phyloP scores from a whole-genome alignment of 192 early-diverging fungal species.

The Umbelopsis ramanniana region DNA sequence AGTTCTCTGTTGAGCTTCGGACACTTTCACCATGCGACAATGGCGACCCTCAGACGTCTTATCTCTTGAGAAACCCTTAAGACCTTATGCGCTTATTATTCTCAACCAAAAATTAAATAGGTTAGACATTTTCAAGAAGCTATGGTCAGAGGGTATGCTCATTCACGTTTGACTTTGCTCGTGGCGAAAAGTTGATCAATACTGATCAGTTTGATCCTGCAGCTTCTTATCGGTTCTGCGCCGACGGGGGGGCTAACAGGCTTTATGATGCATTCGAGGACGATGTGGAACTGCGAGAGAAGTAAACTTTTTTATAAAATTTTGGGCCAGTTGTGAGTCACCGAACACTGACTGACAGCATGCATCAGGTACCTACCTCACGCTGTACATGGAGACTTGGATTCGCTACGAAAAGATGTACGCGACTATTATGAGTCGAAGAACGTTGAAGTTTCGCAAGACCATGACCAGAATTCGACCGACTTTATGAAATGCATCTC shows the following conservation, averaged over 20 bases:
- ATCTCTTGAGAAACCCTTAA: neutral
- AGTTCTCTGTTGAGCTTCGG: neutral
- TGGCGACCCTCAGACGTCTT: neutral
- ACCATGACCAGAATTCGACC: conserved; percentile 64
- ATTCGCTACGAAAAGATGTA: conserved; percentile 71
- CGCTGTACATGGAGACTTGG: conserved; percentile 84
- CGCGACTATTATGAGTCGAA: conserved; percentile 66
- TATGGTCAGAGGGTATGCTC: conserved; percentile 2
- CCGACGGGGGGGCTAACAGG: conserved; percentile 91
- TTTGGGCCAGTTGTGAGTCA: neutral
- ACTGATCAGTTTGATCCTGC: neutral
- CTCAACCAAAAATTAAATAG: conserved; percentile 9
- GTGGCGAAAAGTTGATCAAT: neutral
- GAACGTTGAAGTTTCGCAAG: conserved; percentile 57
- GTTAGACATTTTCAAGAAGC: conserved; percentile 2
- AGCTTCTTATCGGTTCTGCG: conserved; percentile 70
- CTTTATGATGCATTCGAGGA: conserved; percentile 70
- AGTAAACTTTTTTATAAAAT: conserved; percentile 16
- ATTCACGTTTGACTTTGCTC: neutral
- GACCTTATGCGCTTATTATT: neutral
- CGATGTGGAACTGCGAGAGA: conserved; percentile 24
- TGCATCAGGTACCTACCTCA: conserved; percentile 72
- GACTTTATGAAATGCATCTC: conserved; percentile 92
- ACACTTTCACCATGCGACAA: neutral
- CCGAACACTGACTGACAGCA: neutral